Evolutionary conservation across 192 early-diverging fungal species (phyloP).

Genomic region (Neocallimastix lanati): DNA sequence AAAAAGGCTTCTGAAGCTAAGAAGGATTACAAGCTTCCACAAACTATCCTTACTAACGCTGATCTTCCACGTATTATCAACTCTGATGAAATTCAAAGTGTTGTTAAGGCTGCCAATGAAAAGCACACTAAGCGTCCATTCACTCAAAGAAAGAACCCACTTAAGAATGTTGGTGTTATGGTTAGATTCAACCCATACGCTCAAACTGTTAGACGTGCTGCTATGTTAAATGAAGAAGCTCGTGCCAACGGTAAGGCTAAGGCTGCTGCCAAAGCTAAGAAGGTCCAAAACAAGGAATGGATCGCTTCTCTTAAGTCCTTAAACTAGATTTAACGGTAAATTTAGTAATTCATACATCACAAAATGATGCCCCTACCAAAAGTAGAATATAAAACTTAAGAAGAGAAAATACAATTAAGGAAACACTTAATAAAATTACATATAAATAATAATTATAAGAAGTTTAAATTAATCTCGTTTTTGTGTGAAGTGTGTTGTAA

Average conservation of each 20-base stretch:
- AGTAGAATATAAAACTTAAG: background rate
- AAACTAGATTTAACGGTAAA: background rate
- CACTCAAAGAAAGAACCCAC: constrained; percentile 98
- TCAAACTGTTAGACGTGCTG: constrained; percentile 63
- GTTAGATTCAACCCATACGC: constrained; percentile 95
- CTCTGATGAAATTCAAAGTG: constrained; percentile 90
- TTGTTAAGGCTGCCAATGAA: constrained; percentile 66
- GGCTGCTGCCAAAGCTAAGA: constrained; percentile 23
- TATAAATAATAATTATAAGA: background rate
- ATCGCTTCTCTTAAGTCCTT: background rate
- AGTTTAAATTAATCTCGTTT: too few relatives aligned
- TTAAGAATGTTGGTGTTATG: constrained; percentile 76
- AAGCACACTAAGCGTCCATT: constrained; percentile 72
- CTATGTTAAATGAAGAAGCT: constrained; percentile 36
- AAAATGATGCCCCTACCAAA: background rate
- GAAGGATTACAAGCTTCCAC: constrained; percentile 81
- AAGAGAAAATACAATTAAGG: background rate
- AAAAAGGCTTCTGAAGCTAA: constrained; percentile 60
- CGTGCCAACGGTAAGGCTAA: constrained; percentile 7
- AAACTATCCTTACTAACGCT: constrained; percentile 73
- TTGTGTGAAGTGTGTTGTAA: too few relatives aligned
- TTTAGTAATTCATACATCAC: background rate
- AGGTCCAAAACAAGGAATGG: constrained; percentile 3
- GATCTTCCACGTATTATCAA: constrained; percentile 91
- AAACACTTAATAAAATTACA: background rate